Base-by-base conservation (phyloP, 1,284 basidiomycete genomes). In the Ustilago tritici region DNA sequence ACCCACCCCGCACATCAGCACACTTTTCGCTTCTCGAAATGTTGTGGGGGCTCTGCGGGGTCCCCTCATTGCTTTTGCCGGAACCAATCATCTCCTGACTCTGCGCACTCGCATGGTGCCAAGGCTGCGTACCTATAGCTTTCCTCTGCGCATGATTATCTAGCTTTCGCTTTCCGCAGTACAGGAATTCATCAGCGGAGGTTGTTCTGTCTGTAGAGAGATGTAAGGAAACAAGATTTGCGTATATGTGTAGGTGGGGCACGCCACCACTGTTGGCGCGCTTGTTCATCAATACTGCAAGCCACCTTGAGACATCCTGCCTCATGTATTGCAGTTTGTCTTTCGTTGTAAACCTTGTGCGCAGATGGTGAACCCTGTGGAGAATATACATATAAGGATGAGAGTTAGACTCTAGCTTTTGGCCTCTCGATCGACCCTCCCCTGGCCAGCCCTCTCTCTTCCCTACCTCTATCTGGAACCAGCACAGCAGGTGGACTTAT, bases 181-280 rank as follows among this genome's bases (percentile, higher is more conserved):
- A 15, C 40, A 14, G 10, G 14, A 15, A 0, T 41, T 41, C 40
- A 41, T 41, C 40, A 14, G 40, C 40, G 12, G 40, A 15, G 14
- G 14, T 41, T 12, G 11, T 41, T 53, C 46, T 19, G 46, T 49
- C 14, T 19, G 19, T 40, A 10, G 38, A 40, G 10, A 40, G 38
- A 40, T 40, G 38, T 8, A 23, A 11, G 46, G 28, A 9, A 31
- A 23, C 46, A 49, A 28, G 46, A 23, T 49, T 19, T 49, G n/a
- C 28, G 3, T 28, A 28, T 28, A 28, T 28, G 23, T 28, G 23
- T 28, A 3, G 23, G 46, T 28, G 46, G 46, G 46, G 46, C 46
- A 49, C 46, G 19, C n/a, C 46, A 14, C 46, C 46, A 49, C 23
- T 49, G n/a, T 49, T 49, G 46, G 46, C 46, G 23, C 46, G 19